A percentile compares a stretch with the other conserved stretches of the same genome.
Conservation (phyloP, 2,329 filamentous ascomycete genomes). For the Colletotrichum tropicale region DNA sequence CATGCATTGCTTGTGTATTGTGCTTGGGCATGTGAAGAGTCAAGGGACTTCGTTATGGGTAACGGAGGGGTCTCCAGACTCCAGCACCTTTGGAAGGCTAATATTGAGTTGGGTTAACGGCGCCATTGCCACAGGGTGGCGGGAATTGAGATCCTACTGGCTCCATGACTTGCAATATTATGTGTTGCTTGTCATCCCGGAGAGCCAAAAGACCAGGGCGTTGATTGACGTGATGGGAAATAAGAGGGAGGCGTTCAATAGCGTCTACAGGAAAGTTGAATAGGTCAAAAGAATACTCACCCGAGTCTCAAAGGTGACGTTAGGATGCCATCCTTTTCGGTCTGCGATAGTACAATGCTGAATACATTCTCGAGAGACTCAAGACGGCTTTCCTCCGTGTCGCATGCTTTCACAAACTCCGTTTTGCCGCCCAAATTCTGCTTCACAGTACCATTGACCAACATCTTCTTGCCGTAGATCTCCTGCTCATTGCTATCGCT, state of each 20-base stretch:
- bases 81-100: slow-evolving; percentile 13
- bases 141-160: slow-evolving; percentile 29
- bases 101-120: slow-evolving; percentile 26
- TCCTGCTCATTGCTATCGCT: slow-evolving; percentile 35
- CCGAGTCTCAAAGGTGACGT: background rate
- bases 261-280: background rate
- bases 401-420: slow-evolving; percentile 48
- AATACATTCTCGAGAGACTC: slow-evolving; percentile 46
- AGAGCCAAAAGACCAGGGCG: background rate
- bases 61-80: no score
- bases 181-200: background rate
- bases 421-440: slow-evolving; percentile 55
- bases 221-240: background rate
- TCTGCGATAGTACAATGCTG: background rate
- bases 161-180: slow-evolving; percentile 23
- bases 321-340: background rate
- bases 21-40: background rate
- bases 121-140: slow-evolving; percentile 26
- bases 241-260: background rate
- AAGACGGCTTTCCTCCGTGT: slow-evolving; percentile 59
- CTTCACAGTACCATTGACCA: slow-evolving; percentile 58
- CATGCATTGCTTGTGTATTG: background rate
- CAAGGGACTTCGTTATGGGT: background rate
- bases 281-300: background rate
- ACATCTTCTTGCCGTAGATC: slow-evolving; percentile 57